Evolutionary conservation across 2,329 filamentous ascomycete species (phyloP).

Genomic region (Pseudogymnoascus sp.): DNA sequence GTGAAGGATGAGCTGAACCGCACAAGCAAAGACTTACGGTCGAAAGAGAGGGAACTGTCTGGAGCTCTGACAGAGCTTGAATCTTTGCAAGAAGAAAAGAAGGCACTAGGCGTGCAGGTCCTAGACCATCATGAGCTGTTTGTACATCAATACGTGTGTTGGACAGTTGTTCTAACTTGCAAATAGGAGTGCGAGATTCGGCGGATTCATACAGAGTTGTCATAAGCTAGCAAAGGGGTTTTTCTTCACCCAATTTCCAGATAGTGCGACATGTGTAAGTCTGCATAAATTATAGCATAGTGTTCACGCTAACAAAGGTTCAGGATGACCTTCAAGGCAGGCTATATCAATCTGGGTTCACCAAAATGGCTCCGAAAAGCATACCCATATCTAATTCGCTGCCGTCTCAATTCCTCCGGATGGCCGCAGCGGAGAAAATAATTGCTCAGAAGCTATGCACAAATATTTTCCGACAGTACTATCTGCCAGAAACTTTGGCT

Average conservation of each 20-base stretch:
- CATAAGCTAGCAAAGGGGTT: slow-evolving; percentile 12
- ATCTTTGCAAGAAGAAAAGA: background rate
- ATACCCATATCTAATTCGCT: slow-evolving; percentile 5
- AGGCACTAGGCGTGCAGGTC: background rate
- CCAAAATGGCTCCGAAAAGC: slow-evolving; percentile 5
- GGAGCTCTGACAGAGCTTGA: background rate
- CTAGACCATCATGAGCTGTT: background rate
- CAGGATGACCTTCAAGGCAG: background rate
- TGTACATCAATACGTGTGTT: background rate
- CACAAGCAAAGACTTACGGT: no score
- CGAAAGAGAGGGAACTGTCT: background rate
- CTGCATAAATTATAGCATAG: background rate
- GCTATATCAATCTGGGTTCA: background rate
- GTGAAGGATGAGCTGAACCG: no score
- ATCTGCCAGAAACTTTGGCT: slow-evolving; percentile 10
- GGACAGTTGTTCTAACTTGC: background rate
- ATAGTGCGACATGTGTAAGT: background rate
- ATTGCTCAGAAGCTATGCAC: slow-evolving; percentile 11
- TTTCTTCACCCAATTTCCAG: slow-evolving; percentile 13
- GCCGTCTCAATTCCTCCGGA: slow-evolving; percentile 12
- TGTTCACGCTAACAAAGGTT: background rate
- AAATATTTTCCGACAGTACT: slow-evolving; percentile 12
- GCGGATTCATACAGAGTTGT: background rate
- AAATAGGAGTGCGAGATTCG: slow-evolving; percentile 9
- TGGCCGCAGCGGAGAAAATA: slow-evolving; percentile 13